Conservation (phyloP, 257 asterid species). For the Nicotiana obtusifolia region DNA sequence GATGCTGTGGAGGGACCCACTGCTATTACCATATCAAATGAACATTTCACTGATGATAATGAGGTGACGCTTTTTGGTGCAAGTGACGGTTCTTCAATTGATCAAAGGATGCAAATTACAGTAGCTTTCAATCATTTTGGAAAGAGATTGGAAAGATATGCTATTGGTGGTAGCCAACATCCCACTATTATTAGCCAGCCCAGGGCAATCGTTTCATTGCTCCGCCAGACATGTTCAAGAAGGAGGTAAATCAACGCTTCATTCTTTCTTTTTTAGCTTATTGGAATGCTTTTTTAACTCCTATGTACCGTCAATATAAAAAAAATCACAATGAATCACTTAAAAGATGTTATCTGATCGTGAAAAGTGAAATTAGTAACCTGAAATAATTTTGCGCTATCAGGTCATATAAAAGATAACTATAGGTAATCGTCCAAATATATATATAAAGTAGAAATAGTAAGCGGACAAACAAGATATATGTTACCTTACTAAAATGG, state of each 20-base stretch:
- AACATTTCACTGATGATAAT: slow-evolving; percentile 77
- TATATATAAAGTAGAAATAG: no score
- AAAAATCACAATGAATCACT: no score
- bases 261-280: no score
- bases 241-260: slow-evolving; percentile 39
- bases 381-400: no score
- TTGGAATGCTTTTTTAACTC: no score
- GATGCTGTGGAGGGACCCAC: slow-evolving; percentile 70
- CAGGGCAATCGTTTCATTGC: slow-evolving; percentile 87
- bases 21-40: slow-evolving; percentile 62
- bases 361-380: no score
- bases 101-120: slow-evolving; percentile 62
- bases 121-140: slow-evolving; percentile 89
- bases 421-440: no score
- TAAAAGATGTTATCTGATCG: no score
- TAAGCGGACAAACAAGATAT: no score
- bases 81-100: slow-evolving; percentile 33
- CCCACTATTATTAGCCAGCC: slow-evolving; percentile 83
- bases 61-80: slow-evolving; percentile 86
- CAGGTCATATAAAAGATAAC: no score
- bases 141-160: slow-evolving; percentile 77
- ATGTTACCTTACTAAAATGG: no score
- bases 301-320: no score
- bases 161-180: slow-evolving; percentile 75
- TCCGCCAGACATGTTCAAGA: slow-evolving; percentile 33